phyloP scores from a whole-genome alignment of 2,329 filamentous ascomycete genomes.

The Balansia obtecta region DNA sequence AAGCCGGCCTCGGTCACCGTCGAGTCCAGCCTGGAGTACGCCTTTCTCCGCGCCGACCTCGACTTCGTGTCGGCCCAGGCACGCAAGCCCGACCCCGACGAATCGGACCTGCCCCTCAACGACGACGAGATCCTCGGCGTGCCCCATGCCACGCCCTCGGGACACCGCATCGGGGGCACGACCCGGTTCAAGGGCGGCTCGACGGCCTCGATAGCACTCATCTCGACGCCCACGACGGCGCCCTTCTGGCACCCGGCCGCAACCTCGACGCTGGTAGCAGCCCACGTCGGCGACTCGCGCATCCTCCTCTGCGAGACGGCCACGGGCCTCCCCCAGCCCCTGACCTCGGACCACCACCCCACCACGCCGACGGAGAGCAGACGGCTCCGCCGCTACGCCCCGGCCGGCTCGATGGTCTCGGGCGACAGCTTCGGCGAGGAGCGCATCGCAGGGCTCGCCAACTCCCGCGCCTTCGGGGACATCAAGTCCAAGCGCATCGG shows the following conservation, averaged over 20 bases:
- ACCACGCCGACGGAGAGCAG: constrained; percentile 74
- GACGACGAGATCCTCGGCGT: constrained; percentile 68
- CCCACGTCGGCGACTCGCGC: constrained; percentile 88
- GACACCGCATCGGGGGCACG: constrained; percentile 56
- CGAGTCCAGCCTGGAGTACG: constrained; percentile 75
- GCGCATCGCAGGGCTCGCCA: constrained; percentile 84
- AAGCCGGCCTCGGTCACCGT: constrained; percentile 41
- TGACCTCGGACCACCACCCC: constrained; percentile 89
- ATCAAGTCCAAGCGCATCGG: constrained; percentile 84
- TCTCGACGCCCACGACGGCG: constrained; percentile 80
- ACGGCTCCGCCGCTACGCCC: constrained; percentile 71
- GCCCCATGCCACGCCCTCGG: constrained; percentile 40
- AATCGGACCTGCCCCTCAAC: constrained; percentile 71
- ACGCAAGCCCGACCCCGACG: constrained; percentile 61
- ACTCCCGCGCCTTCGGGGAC: constrained; percentile 89
- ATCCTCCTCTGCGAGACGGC: constrained; percentile 79
- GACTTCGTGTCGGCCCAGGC: constrained; percentile 90
- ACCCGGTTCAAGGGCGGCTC: constrained; percentile 86
- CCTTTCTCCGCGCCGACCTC: constrained; percentile 85
- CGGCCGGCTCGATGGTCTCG: constrained; percentile 66
- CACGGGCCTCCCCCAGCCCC: constrained; percentile 64
- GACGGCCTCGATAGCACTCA: constrained; percentile 78
- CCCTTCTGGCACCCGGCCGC: constrained; percentile 93
- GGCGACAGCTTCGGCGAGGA: constrained; percentile 91
- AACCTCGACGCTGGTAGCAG: constrained; percentile 70